Evolutionary conservation across 1,284 basidiomycete genomes (phyloP).

Genomic region (Trametes sp.): DNA sequence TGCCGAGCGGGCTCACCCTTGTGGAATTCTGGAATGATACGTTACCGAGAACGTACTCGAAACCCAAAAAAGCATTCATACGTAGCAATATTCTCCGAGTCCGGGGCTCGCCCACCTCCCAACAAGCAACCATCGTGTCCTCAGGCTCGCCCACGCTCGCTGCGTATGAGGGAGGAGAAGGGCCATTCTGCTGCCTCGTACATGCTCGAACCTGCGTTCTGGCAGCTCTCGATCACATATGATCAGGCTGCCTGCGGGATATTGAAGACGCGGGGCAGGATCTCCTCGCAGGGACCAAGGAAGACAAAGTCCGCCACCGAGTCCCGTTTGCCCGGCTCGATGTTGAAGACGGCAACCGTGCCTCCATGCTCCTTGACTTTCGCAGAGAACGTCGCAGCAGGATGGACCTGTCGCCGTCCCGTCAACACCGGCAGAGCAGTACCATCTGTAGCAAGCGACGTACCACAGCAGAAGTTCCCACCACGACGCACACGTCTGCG

Average conservation of each 20-base stretch:
- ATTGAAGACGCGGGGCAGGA: slow-evolving; percentile 39
- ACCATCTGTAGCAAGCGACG: slow-evolving; percentile 10
- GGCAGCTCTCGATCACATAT: too few species aligned
- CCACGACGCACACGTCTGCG: slow-evolving; percentile 66
- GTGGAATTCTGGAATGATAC: too few species aligned
- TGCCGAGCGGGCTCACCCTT: too few species aligned
- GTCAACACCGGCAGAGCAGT: not conserved
- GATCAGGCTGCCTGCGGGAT: not conserved
- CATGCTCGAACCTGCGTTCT: not conserved
- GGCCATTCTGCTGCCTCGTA: too few species aligned
- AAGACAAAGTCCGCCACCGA: slow-evolving; percentile 56
- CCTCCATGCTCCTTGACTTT: slow-evolving; percentile 47
- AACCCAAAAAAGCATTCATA: too few species aligned
- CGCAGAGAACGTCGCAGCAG: slow-evolving; percentile 51
- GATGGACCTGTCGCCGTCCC: slow-evolving; percentile 45
- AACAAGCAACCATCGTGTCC: too few species aligned
- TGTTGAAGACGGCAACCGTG: slow-evolving; percentile 65
- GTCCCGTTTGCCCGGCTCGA: slow-evolving; percentile 54
- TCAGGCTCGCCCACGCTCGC: too few species aligned
- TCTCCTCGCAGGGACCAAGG: slow-evolving; percentile 54
- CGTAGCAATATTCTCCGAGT: too few species aligned
- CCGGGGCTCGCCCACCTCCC: too few species aligned
- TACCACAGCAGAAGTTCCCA: slow-evolving; percentile 70
- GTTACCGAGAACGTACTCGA: too few species aligned
- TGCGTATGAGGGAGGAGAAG: too few species aligned